A percentile compares a stretch with the other conserved stretches of the same genome.
phyloP scores from a whole-genome alignment of 805 yeast species.

The Pichia phayaonensis region DNA sequence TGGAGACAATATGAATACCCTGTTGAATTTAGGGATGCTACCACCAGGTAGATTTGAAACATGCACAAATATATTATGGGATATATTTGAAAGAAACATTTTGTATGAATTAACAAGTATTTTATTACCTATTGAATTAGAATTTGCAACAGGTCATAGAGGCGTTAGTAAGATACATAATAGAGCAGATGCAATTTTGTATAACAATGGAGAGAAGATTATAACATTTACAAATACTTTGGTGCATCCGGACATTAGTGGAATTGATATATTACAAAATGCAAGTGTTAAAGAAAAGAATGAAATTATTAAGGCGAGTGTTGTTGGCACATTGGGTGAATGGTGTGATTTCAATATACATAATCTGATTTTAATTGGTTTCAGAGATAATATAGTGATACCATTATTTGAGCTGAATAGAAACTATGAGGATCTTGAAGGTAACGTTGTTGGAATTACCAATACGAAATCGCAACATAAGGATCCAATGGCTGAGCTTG shows the following conservation, averaged over 20 bases:
- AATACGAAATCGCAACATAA: neutral
- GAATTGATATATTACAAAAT: neutral
- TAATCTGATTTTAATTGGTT: constrained; percentile 35
- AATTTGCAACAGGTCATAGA: constrained; percentile 10
- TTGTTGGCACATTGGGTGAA: constrained; percentile 12
- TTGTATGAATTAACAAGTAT: constrained; percentile 9
- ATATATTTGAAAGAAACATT: constrained; percentile 9
- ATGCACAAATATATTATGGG: constrained; percentile 12
- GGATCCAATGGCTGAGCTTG: neutral
- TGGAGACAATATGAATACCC: neutral
- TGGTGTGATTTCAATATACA: constrained; percentile 27
- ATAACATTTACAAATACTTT: constrained; percentile 10
- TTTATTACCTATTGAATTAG: constrained; percentile 13
- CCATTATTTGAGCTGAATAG: constrained; percentile 42
- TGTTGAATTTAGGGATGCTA: constrained; percentile 7
- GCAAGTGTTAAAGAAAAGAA: neutral
- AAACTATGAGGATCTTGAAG: constrained; percentile 17
- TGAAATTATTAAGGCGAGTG: neutral
- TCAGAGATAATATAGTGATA: constrained; percentile 45
- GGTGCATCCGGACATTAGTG: constrained; percentile 11
- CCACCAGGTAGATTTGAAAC: constrained; percentile 13
- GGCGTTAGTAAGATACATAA: constrained; percentile 2
- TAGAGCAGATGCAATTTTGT: constrained; percentile 9
- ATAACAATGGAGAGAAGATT: constrained; percentile 7
- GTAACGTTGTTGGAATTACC: constrained; percentile 8